A percentile compares a stretch with the other conserved stretches of the same genome.
phyloP scores from a whole-genome alignment of 169 alveolate species.

The Plasmodium yoelii region DNA sequence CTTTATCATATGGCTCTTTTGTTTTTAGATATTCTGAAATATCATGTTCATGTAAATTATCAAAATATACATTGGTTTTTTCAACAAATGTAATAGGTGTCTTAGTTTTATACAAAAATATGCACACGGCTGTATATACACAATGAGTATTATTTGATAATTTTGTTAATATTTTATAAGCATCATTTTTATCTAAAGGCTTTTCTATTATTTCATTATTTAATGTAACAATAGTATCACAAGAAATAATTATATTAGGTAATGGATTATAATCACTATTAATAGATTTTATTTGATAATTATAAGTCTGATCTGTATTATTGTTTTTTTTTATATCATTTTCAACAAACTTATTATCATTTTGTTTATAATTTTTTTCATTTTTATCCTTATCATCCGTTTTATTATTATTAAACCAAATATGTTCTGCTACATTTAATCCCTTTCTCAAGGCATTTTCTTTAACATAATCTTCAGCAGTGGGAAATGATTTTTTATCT shows the following conservation, averaged over 20 bases:
- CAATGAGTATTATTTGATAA: conserved; percentile 69
- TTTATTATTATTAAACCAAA: conserved; percentile 75
- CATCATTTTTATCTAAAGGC: conserved; percentile 80
- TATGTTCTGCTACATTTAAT: conserved; percentile 76
- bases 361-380: not conserved
- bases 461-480: conserved; percentile 80
- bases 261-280: conserved; percentile 46
- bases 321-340: not conserved
- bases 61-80: conserved; percentile 77
- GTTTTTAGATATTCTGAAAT: conserved; percentile 76
- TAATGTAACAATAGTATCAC: conserved; percentile 81
- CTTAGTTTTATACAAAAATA: conserved; percentile 72
- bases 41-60: conserved; percentile 78
- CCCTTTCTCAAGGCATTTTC: conserved; percentile 86
- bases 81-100: conserved; percentile 76
- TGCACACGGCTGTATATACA: conserved; percentile 83
- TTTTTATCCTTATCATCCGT: not conserved
- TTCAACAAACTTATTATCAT: not conserved
- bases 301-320: conserved; percentile 1
- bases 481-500: conserved; percentile 73
- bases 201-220: conserved; percentile 82
- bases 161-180: conserved; percentile 76
- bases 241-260: conserved; percentile 55
- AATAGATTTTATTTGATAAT: conserved; percentile 11
- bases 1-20: conserved; percentile 71